Base-by-base conservation (phyloP, 2,329 filamentous ascomycete species). In the Colletotrichum nymphaeae region DNA sequence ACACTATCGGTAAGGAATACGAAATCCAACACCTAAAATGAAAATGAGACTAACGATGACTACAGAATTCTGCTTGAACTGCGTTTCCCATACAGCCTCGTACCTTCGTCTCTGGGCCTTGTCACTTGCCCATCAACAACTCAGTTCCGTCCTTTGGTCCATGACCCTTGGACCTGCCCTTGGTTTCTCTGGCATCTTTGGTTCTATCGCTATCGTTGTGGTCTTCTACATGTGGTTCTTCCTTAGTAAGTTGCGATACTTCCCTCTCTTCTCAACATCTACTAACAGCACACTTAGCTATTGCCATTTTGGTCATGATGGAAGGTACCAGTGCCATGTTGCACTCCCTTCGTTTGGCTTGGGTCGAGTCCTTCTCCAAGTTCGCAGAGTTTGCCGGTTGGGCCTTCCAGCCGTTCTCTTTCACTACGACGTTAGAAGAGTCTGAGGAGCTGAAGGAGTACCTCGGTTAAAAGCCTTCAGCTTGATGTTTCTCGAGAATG, bases 91-190 rank as follows among this genome's bases (percentile, higher is more conserved):
- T 86, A 99, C 97, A 5, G 97, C 97, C 5, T 99, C 97, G 1
- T 99, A 99, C 85, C 93, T 99, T 60, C 97, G 97, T 88, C 93
- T 99, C 57, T 99, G 97, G 97, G 97, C 97, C 37, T 85, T 99
- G 78, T 99, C 97, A 2, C 92, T 99, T 73, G 97, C 97, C 37
- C 97, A 99, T 88, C 97, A 99, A 83, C 97, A 98, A 89, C 92
- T 99, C 74, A 98, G 95, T 62, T 93, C 95, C 76, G 97, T 99
- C 75, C 90, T 99, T 60, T 99, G 97, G 97, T 90, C 90, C 79
- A 99, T 99, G 97, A 99, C 97, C 1, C 88, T 99, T 63, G 93
- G 89, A 35, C 92, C 92, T 64, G 93, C 94, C 4, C 93, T 99
- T 72, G 85, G 85, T 28, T 90, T 88, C 77, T 88, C 87, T 1